phyloP scores from a whole-genome alignment of 805 yeast species.

The Kuraishia borneana region DNA sequence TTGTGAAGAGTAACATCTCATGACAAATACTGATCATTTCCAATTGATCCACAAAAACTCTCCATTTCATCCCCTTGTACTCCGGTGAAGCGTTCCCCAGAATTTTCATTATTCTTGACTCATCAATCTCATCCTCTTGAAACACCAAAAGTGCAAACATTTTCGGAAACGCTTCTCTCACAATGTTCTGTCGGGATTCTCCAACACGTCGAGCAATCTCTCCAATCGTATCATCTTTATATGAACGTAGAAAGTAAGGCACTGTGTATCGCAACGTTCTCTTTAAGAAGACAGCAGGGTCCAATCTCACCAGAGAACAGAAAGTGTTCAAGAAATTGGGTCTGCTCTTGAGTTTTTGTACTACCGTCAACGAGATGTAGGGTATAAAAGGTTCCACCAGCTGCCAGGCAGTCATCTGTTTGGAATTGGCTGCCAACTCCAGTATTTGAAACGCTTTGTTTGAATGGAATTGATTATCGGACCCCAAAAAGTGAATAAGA shows the following conservation, averaged over 20 bases:
- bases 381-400: constrained; percentile 73
- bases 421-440: constrained; percentile 42
- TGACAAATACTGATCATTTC: constrained; percentile 20
- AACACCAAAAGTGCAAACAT: constrained; percentile 51
- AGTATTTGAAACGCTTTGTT: constrained; percentile 62
- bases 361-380: constrained; percentile 51
- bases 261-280: constrained; percentile 66
- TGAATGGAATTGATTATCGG: constrained; percentile 50
- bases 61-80: constrained; percentile 21
- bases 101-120: constrained; percentile 37
- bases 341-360: constrained; percentile 37
- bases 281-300: constrained; percentile 47
- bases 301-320: constrained; percentile 54
- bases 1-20: constrained; percentile 32
- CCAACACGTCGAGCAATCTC: constrained; percentile 46
- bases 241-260: constrained; percentile 62
- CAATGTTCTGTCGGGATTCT: constrained; percentile 32
- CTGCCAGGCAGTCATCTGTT: constrained; percentile 63
- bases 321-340: constrained; percentile 47
- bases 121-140: constrained; percentile 35
- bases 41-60: constrained; percentile 20
- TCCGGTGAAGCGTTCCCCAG: constrained; percentile 42
- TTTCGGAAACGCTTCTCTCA: constrained; percentile 34
- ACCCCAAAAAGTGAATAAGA: constrained; percentile 56
- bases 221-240: constrained; percentile 50